Evolutionary conservation across 768 basidiomycete genomes (phyloP).

Genomic region (Suillus tomentosus): DNA sequence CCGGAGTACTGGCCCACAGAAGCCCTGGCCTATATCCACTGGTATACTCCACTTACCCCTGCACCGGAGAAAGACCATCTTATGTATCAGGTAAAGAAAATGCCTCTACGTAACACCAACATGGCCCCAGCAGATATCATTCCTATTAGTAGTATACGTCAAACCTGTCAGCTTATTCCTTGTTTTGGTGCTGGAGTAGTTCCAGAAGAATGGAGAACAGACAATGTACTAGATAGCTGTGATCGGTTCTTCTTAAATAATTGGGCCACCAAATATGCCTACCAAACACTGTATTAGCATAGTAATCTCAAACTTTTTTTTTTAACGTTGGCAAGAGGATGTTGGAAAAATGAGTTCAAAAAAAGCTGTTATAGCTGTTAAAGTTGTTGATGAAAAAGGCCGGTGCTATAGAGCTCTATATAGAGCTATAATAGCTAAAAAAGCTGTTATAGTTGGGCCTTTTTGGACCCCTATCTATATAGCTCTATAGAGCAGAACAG

Average conservation of each 20-base stretch:
- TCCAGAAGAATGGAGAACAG: not conserved
- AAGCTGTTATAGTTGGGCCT: slow-evolving; percentile 1
- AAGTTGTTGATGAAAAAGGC: not conserved
- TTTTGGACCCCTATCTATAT: slow-evolving; percentile 1
- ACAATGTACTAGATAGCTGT: not conserved
- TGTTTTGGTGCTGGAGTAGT: not conserved
- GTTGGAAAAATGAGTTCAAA: not conserved
- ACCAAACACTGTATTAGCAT: not conserved
- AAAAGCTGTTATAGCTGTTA: not conserved
- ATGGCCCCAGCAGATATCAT: not conserved
- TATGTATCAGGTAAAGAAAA: not conserved
- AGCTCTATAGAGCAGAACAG: not conserved
- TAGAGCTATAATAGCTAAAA: not conserved
- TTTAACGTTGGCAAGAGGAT: too few relatives aligned
- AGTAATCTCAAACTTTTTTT: not conserved
- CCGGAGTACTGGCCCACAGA: not conserved
- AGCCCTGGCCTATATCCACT: not conserved
- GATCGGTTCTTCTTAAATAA: not conserved
- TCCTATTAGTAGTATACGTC: not conserved
- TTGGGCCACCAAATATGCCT: not conserved
- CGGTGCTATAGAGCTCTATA: not conserved
- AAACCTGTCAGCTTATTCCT: not conserved
- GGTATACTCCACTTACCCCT: not conserved
- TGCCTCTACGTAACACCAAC: not conserved
- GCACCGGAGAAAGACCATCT: not conserved